Evolutionary conservation across 495 filamentous ascomycete genomes (phyloP), one percentile per base, ranked within the genome.

Genomic region (Podospora bellae-mahoneyi): DNA sequence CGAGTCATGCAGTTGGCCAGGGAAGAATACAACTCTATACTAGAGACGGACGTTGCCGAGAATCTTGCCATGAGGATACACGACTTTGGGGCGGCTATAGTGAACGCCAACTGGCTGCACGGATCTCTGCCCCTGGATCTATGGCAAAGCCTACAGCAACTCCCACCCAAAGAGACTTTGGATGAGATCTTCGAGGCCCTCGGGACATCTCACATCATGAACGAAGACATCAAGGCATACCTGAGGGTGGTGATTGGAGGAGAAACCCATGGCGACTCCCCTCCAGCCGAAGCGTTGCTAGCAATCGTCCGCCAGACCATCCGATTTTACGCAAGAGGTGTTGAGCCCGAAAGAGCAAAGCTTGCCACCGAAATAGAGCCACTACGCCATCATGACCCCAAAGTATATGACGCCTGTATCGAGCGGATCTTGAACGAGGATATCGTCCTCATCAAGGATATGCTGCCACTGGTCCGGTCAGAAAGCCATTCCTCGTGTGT

Each of bases 51-150:
- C 4, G 39, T 68, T 55, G 65, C 64, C 3, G 65, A 69, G 27
- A 69, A 72, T 30, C 68, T 72, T 2, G 71, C 67, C 5, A 59
- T 68, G 56, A 67, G 64, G 28, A 69, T 72, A 9, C 62, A 69
- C 56, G 62, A 23, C 19, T 63, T 69, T 60, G 67, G 61, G 54
- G 56, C 16, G 57, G 71, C 65, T 5, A 56, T 72, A 23, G 2
- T 66, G 0, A 58, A 30, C 3, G 67, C 71, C 3, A 66, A 59
- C 1, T 72, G 71, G 71, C 55, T 69, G 0, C 61, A 66, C n/a
- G 39, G 56, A 16, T 34, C 16, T 18, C 54, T 72, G 39, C 23
- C 63, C 15, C 16, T 60, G 28, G 30, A 67, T 2, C 60, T 72
- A 6, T 7, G 67, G 27, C 34, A 62, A 48, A 64, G 23, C 6